Evolutionary conservation across 345 rosid species (phyloP).

Genomic region (Chamaenerion angustifolium): DNA sequence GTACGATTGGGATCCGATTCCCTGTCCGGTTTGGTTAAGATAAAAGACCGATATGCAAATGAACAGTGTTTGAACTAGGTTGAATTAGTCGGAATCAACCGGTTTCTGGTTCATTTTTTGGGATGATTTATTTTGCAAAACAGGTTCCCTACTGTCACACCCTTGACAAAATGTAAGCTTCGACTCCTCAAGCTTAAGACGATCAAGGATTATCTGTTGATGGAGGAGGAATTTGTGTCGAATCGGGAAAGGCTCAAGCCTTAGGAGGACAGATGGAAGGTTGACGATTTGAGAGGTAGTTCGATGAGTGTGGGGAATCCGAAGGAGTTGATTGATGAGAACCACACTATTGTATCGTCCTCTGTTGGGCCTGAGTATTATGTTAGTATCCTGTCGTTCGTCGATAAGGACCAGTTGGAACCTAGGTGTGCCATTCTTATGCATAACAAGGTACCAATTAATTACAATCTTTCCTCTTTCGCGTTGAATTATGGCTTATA

Average conservation of each 20-base stretch:
- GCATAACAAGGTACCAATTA: constrained; percentile 61
- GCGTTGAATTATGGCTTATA: too few species aligned
- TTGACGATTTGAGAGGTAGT: constrained; percentile 79
- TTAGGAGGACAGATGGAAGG: constrained; percentile 47
- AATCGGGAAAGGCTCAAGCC: constrained; percentile 26
- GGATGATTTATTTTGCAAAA: too few species aligned
- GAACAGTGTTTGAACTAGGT: too few species aligned
- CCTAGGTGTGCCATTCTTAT: constrained; percentile 95
- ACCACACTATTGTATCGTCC: constrained; percentile 84
- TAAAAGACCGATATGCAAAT: too few species aligned
- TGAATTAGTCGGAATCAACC: too few species aligned
- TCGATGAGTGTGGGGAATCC: constrained; percentile 95
- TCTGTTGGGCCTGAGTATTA: constrained; percentile 95
- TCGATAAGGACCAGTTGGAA: constrained; percentile 93
- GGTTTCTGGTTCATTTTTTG: too few species aligned
- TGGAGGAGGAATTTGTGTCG: constrained; percentile 42
- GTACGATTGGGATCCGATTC: too few species aligned
- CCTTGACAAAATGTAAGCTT: constrained; percentile 23
- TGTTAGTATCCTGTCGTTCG: constrained; percentile 80
- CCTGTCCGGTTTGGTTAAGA: too few species aligned
- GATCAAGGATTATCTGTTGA: constrained; percentile 22
- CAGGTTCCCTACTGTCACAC: constrained; percentile 35
- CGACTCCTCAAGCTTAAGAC: constrained; percentile 26
- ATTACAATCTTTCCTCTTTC: too few species aligned
- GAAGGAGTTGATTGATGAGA: constrained; percentile 95